Evolutionary conservation across 768 basidiomycete genomes (phyloP), one percentile per base, ranked within the genome.

Genomic region (Russula ochroleuca): DNA sequence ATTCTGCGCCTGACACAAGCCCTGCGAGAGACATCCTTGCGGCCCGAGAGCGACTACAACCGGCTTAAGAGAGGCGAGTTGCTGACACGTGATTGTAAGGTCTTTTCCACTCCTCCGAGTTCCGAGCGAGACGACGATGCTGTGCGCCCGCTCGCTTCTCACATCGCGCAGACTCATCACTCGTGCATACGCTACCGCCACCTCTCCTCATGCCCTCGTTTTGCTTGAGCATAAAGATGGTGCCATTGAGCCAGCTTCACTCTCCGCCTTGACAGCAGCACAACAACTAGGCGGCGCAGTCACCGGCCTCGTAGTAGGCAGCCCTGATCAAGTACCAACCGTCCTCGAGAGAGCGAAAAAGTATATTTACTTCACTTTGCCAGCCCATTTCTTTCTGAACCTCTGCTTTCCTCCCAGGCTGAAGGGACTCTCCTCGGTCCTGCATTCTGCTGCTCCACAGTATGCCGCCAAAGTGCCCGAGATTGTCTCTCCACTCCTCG

Each of bases 191-290:
- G 83, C 88, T 5, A 82, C 86, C 4, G 74, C 81, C 25, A 62
- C 80, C 5, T 77, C 85, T 37, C 85, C 89, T 0, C 87, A 90
- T 75, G 85, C 89, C 1, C 83, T 97, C 5, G 86, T 97, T n/a
- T 87, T 92, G 68, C 79, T 98, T 52, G 96, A 98, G 74, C 94
- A 98, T 72, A 83, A 84, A 51, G 79, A 83, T 54, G 93, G 93
- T 41, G 80, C 83, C 62, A 81, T 98, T 66, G 92, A 94, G 62
- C 82, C 93, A 1, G 87, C 85, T 15, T 91, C 91, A 15, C 80
- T 98, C 62, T 94, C 91, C 38, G 96, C 97, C 28, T 77, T 99
- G 67, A 92, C 94, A 1, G 97, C 97, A 48, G 97, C 95, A 1
- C 78, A 83, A 62, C 82, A 87, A 68, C 81, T 98, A 2, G 93